Evolutionary conservation across 2,329 filamentous ascomycete species (phyloP).

Genomic region (Nannizzia gypsea): DNA sequence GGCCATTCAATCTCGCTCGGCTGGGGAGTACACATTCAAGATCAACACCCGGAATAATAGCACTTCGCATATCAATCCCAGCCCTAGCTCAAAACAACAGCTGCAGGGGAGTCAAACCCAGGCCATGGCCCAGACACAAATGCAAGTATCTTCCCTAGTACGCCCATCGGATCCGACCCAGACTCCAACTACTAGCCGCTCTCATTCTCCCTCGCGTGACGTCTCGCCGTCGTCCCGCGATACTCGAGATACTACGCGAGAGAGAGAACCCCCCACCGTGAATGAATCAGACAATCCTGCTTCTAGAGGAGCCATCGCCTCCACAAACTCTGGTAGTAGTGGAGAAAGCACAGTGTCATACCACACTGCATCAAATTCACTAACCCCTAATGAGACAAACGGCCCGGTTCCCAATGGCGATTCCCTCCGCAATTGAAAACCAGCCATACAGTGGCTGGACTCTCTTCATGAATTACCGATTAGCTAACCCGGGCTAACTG

Average conservation of each 20-base stretch:
- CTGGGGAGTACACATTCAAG: conserved; percentile 1
- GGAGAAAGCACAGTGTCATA: not conserved
- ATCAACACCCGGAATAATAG: not conserved
- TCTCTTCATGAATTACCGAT: not conserved
- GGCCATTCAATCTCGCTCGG: not conserved
- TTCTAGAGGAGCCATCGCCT: not conserved
- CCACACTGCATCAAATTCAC: not conserved
- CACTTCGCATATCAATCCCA: not conserved
- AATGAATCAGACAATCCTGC: not conserved
- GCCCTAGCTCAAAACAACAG: not conserved
- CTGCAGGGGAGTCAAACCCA: not conserved
- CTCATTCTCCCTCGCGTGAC: conserved; percentile 1
- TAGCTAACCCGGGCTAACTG: not conserved
- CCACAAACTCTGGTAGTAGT: not conserved
- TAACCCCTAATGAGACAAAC: not conserved
- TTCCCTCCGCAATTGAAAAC: not conserved
- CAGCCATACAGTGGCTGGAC: not conserved
- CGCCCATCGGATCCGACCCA: not conserved
- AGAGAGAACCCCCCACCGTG: not conserved
- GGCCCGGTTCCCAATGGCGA: not conserved
- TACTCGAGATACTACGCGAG: not conserved
- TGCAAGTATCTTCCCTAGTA: conserved; percentile 2
- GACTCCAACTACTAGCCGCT: not conserved
- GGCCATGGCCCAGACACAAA: not conserved
- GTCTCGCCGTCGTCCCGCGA: not conserved